A percentile compares a stretch with the other conserved stretches of the same genome.
These are phyloP conservation scores for Chloris gayana DNA, from an alignment of 176 grass and related monocot species.

Conservation along the genomic window DNA sequence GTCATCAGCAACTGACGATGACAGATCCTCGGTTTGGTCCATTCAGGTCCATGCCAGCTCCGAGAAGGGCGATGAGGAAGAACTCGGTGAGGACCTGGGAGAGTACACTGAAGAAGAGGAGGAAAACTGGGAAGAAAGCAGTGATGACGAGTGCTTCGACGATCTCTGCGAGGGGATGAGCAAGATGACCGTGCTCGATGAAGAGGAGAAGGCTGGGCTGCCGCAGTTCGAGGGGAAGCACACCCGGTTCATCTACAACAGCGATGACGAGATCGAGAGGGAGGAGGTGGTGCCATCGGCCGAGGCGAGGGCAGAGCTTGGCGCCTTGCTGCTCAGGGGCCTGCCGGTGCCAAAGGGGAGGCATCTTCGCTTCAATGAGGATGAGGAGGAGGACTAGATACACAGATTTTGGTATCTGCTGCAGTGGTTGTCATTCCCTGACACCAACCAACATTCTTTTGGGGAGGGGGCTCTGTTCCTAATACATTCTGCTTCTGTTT, in stretches of 20 bases:
- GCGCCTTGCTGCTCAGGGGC: slow-evolving; percentile 42
- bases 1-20: slow-evolving; percentile 43
- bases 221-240: slow-evolving; percentile 66
- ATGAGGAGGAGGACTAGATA: slow-evolving; percentile 46
- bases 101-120: slow-evolving; percentile 35
- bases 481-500: not conserved
- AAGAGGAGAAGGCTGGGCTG: slow-evolving; percentile 29
- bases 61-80: slow-evolving; percentile 45
- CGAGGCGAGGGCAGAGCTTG: slow-evolving; percentile 29
- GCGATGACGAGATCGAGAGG: slow-evolving; percentile 70
- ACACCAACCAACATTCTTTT: slow-evolving; percentile 45
- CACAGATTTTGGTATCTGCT: slow-evolving; percentile 6
- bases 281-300: slow-evolving; percentile 45
- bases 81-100: slow-evolving; percentile 10
- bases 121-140: slow-evolving; percentile 25
- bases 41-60: slow-evolving; percentile 68
- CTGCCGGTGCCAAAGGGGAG: slow-evolving; percentile 70
- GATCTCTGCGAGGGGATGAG: slow-evolving; percentile 71
- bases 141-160: slow-evolving; percentile 36
- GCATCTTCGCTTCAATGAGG: slow-evolving; percentile 76
- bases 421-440: slow-evolving; percentile 45
- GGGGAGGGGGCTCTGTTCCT: not conserved
- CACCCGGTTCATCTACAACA: slow-evolving; percentile 81
- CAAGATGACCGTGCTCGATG: slow-evolving; percentile 56
- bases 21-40: slow-evolving; percentile 73